Percentiles rank a stretch among this genome's conserved stretches.
phyloP scores from a whole-genome alignment of 495 filamentous ascomycete genomes.

The Pyrenula aspistea region DNA sequence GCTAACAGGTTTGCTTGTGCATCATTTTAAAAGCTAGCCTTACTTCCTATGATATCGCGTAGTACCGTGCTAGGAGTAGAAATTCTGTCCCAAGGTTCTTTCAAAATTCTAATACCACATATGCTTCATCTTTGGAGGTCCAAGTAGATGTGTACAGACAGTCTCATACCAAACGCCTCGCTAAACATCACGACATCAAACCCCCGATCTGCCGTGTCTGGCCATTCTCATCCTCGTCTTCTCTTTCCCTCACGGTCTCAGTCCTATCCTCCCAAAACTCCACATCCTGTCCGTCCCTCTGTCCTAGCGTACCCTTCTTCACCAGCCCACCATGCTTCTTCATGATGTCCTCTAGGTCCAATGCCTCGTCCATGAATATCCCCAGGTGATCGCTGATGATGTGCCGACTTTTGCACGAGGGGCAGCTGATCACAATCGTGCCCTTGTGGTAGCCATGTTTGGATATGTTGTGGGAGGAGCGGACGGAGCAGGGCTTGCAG shows the following conservation, averaged over 20 bases:
- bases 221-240: background rate
- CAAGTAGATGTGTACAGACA: no score
- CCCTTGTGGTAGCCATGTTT: constrained; percentile 92
- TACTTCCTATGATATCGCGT: no score
- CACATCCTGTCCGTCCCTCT: constrained; percentile 39
- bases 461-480: constrained; percentile 66
- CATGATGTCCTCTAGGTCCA: constrained; percentile 25
- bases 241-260: background rate
- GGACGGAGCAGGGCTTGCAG: constrained; percentile 68
- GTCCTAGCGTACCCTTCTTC: constrained; percentile 17
- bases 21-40: no score
- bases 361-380: constrained; percentile 30
- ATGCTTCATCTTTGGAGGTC: no score
- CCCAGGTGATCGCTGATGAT: constrained; percentile 81
- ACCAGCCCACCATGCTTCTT: constrained; percentile 18
- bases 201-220: background rate
- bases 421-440: constrained; percentile 78
- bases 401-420: constrained; percentile 71
- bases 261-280: constrained; percentile 60
- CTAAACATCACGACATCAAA: no score
- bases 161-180: no score
- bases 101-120: no score
- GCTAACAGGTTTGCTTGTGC: no score
- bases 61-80: no score
- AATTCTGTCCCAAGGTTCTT: no score